These are phyloP conservation scores for Dendrobium officinale DNA, from an alignment of 106 monocot genomes.

Conservation along the genomic window DNA sequence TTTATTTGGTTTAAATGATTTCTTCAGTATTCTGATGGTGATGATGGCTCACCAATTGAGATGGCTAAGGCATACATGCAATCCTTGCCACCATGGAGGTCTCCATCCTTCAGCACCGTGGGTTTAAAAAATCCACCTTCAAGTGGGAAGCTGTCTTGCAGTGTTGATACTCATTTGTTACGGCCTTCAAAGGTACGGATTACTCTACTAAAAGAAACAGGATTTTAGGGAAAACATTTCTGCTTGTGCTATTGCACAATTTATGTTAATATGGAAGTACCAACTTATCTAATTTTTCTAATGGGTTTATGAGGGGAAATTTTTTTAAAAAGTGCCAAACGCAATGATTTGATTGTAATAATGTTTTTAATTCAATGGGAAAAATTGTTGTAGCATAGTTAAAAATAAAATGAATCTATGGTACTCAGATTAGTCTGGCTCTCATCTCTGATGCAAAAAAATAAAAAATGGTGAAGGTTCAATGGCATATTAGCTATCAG, in stretches of 20 bases:
- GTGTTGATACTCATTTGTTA: slow-evolving; percentile 4
- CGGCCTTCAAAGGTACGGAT: not conserved
- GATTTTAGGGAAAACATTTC: slow-evolving; percentile 11
- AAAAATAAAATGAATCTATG: not conserved
- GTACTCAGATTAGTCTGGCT: not conserved
- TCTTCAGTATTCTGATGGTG: slow-evolving; percentile 28
- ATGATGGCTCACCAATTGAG: slow-evolving; percentile 42
- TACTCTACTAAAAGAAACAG: not conserved
- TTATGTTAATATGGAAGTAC: slow-evolving; percentile 16
- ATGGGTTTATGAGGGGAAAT: not conserved
- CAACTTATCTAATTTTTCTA: not conserved
- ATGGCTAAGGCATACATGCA: slow-evolving; percentile 68
- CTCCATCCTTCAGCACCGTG: slow-evolving; percentile 31
- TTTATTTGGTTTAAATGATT: not conserved
- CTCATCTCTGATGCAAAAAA: not conserved
- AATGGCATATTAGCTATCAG: not conserved
- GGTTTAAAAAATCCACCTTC: slow-evolving; percentile 18
- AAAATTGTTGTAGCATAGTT: not conserved
- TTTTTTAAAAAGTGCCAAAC: not conserved
- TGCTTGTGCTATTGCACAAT: not conserved
- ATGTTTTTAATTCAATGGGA: not conserved
- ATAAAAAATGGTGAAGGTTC: not conserved
- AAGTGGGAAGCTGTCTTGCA: slow-evolving; percentile 10
- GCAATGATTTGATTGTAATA: not conserved
- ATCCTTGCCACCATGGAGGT: slow-evolving; percentile 59